Base-by-base conservation (phyloP, 768 basidiomycete species). In the Tricholoma hemisulphureum region DNA sequence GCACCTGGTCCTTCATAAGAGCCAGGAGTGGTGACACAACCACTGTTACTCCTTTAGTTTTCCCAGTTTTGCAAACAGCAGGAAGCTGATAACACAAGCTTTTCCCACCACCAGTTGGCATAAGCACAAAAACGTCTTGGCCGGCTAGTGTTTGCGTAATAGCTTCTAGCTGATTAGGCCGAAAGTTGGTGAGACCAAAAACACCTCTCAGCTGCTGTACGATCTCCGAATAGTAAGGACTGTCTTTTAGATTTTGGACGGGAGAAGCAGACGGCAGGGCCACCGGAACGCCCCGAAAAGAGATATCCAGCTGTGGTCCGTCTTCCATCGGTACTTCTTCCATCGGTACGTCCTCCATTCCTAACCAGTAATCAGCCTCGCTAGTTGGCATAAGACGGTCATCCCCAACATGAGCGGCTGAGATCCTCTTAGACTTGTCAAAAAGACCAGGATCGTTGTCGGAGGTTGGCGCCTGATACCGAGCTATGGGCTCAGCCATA, bases 31-130 rank as follows among this genome's bases (percentile, higher is more conserved):
- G 97, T 2, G 91, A 90, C 45, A 99, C 81, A 28, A 99, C 95
- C 54, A 99, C 78, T 0, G 95, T 93, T 3, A 97, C 84, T 31
- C 95, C 94, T 53, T 75, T 77, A 0, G 90, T 93, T 65, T 75
- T 81, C 1, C 91, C 93, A 6, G 74, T 74, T 34, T 74, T 72
- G 65, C 94, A 91, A 31, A 97, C 80, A 2, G 94, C 95, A 0
- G 97, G 97, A 1, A 98, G 85, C 69, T 98, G 87, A 71, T 87
- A 94, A 63, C 89, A 93, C 35, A 95, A 76, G 64, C 88, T 91
- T 74, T 95, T 95, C 1, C 93, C 93, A 4, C 94, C 94, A 32
- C 94, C 95, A 1, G 97, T 99, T 1, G 97, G 97, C 85, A 98
- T 95, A 7, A 98, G 80, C 16, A 98, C 92, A 62, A 98, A 94